Base-by-base conservation (phyloP, 2,329 filamentous ascomycete species). In the Diaporthe nobilis region DNA sequence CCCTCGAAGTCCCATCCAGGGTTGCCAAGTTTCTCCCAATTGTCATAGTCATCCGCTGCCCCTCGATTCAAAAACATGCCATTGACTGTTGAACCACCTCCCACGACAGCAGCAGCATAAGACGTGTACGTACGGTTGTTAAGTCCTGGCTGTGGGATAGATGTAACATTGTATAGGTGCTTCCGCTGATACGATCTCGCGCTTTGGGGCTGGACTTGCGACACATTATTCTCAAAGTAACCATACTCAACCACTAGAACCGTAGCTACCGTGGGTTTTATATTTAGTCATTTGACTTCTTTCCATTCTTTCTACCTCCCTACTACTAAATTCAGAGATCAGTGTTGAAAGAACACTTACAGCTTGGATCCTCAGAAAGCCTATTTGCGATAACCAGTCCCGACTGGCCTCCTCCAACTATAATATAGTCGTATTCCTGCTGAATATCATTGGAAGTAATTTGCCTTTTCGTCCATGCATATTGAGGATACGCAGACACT, bases 341-440 rank as follows among this genome's bases (percentile, higher is more conserved):
- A 20, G 7, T 20, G 17, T 6, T 20, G 53, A 31, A 5, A 17
- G 28, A 57, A 25, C 13, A 31, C 53, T 57, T 17, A 57, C 53
- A 57, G 13, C 7, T 57, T 57, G 53, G 53, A 34, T 57, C 53
- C 8, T 57, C 53, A 20, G 53, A 57, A 1, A 57, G 28, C 31
- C 53, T 57, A 28, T 57, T 57, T 57, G 53, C 53, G 28, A 57
- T 34, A 4, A 57, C 53, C 28, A 57, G 6, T 57, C 53, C 53
- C 10, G 53, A 57, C 28, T 57, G 53, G 53, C 53, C 53, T 57
- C 53, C 53, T 57, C 53, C 28, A 31, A 57, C 53, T 57, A 57
- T 9, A 13, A 57, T 34, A 9, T 57, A 57, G 25, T 57, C 53
- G 15, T 57, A 57, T 57, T 57, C 53, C 28, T 31, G 28, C 31